phyloP scores from a whole-genome alignment of 2,329 filamentous ascomycete species.

The Malbranchea cinnamomea region DNA sequence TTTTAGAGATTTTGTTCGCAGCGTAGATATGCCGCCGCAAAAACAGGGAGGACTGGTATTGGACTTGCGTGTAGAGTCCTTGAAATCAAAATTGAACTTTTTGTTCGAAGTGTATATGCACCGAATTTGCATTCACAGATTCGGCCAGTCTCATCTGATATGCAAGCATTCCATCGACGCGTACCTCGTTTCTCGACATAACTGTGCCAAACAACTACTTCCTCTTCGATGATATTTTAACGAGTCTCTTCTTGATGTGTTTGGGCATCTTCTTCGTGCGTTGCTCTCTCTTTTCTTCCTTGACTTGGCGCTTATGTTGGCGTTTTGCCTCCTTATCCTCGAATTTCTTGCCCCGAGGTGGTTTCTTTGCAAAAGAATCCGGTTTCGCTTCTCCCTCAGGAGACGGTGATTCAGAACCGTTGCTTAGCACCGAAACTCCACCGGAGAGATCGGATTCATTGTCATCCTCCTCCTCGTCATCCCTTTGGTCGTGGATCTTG shows the following conservation, averaged over 20 bases:
- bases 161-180: no score
- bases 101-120: background rate
- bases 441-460: constrained; percentile 24
- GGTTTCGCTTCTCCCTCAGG: constrained; percentile 13
- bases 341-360: constrained; percentile 67
- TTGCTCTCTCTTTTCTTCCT: constrained; percentile 90
- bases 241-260: constrained; percentile 79
- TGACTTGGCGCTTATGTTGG: constrained; percentile 76
- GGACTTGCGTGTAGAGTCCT: no score
- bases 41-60: no score
- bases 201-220: constrained; percentile 16
- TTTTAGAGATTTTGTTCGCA: no score
- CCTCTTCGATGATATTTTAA: constrained; percentile 35
- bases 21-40: no score
- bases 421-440: constrained; percentile 25
- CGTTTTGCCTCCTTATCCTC: constrained; percentile 85
- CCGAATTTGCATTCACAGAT: background rate
- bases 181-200: no score
- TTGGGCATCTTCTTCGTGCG: constrained; percentile 94
- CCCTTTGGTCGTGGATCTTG: constrained; percentile 10
- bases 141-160: no score
- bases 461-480: constrained; percentile 18
- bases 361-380: constrained; percentile 47
- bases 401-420: constrained; percentile 24
- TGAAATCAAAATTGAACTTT: no score